Conservation (phyloP, 2,329 filamentous ascomycete species). For the Hymenoscyphus infarciens region DNA sequence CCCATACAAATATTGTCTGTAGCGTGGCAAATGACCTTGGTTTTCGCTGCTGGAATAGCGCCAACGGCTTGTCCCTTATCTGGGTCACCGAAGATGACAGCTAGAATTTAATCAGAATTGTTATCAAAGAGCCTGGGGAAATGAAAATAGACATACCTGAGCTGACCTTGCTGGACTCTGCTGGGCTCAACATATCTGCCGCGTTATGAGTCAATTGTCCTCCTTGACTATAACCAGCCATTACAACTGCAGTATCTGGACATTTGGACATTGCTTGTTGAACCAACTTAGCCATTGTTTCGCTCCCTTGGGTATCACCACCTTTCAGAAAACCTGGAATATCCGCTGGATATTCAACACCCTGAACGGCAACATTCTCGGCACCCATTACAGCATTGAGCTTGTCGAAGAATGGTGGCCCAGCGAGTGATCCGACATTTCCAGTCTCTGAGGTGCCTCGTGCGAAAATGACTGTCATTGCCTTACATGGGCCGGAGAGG, state of each 20-base stretch:
- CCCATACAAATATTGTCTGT: slow-evolving; percentile 27
- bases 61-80: slow-evolving; percentile 25
- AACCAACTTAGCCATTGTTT: slow-evolving; percentile 35
- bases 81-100: slow-evolving; percentile 31
- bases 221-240: slow-evolving; percentile 24
- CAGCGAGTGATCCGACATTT: slow-evolving; percentile 48
- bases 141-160: slow-evolving; percentile 17
- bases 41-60: slow-evolving; percentile 20
- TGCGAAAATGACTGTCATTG: slow-evolving; percentile 52
- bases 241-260: slow-evolving; percentile 23
- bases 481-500: slow-evolving; percentile 37
- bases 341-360: slow-evolving; percentile 20
- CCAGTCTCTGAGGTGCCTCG: slow-evolving; percentile 51
- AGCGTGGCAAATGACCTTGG: slow-evolving; percentile 27
- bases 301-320: slow-evolving; percentile 41
- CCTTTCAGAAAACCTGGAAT: slow-evolving; percentile 33
- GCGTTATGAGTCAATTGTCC: slow-evolving; percentile 27
- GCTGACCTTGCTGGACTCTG: slow-evolving; percentile 19
- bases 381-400: slow-evolving; percentile 42
- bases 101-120: slow-evolving; percentile 10
- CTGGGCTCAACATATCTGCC: slow-evolving; percentile 15
- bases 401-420: slow-evolving; percentile 49
- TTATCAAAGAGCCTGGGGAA: background rate
- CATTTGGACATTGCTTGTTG: slow-evolving; percentile 20
- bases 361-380: slow-evolving; percentile 39